Evolutionary conservation across 352 stramenopile species (phyloP).

Genomic region (Aphanomyces invadans): DNA sequence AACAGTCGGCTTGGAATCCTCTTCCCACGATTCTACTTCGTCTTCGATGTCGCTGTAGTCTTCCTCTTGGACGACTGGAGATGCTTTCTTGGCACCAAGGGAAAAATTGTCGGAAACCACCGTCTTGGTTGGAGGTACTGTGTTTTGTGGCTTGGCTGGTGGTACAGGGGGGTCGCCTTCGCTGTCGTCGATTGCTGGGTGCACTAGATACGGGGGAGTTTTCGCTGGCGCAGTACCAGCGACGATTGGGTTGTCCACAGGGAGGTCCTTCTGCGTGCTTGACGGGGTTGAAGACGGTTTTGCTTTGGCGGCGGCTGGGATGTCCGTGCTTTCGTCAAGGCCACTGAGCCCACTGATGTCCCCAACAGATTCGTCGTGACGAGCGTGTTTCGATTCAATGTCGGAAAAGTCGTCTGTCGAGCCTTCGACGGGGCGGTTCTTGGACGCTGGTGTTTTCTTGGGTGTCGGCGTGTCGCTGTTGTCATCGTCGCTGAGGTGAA

Average conservation of each 20-base stretch:
- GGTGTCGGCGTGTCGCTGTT: constrained; percentile 42
- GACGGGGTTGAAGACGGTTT: not conserved
- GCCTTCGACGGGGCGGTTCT: not conserved
- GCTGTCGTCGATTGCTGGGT: not conserved
- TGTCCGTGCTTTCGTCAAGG: not conserved
- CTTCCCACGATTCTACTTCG: constrained; percentile 16
- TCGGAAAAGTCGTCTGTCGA: constrained; percentile 19
- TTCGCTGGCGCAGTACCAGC: too few species aligned
- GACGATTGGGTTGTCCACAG: too few species aligned
- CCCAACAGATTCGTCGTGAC: not conserved
- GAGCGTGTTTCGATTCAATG: constrained; percentile 4
- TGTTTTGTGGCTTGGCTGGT: too few species aligned
- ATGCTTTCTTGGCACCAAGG: not conserved
- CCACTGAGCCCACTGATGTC: not conserved
- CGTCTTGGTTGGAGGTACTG: too few species aligned
- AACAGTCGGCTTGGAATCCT: not conserved
- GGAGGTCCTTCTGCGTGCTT: too few species aligned
- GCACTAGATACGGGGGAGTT: too few species aligned
- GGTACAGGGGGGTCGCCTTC: not conserved
- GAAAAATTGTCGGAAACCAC: too few species aligned
- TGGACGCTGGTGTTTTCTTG: not conserved
- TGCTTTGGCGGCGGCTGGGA: not conserved
- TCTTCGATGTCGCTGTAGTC: constrained; percentile 32
- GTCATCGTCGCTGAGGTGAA: constrained; percentile 52
- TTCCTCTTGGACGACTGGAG: not conserved